Conservation (phyloP, 345 rosid genomes). For the Kernera saxatilis region DNA sequence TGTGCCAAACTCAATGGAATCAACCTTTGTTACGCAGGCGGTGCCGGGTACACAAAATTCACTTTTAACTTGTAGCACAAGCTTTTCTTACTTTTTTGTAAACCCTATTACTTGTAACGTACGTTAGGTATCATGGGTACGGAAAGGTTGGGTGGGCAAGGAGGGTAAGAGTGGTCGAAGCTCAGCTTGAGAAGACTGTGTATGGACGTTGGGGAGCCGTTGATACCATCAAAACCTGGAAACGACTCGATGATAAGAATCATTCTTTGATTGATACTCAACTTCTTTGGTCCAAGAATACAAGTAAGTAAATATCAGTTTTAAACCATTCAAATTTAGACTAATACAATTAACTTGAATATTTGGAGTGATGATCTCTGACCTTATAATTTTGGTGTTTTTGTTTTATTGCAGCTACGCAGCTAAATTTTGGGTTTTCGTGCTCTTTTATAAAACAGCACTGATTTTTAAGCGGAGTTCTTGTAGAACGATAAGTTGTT, state of each 20-base stretch:
- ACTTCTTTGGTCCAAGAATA: constrained; percentile 70
- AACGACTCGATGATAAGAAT: constrained; percentile 71
- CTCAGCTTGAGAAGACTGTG: constrained; percentile 56
- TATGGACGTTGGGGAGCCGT: constrained; percentile 65
- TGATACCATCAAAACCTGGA: constrained; percentile 84
- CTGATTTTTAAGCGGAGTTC: not conserved
- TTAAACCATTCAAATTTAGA: not conserved
- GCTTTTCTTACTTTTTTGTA: not conserved
- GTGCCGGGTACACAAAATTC: constrained; percentile 31
- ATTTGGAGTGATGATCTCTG: not conserved
- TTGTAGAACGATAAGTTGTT: not conserved
- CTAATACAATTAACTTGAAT: not conserved
- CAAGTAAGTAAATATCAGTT: constrained; percentile 28
- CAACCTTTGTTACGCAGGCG: constrained; percentile 91
- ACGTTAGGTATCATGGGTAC: constrained; percentile 80
- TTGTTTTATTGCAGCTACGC: constrained; percentile 11
- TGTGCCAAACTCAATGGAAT: constrained; percentile 61
- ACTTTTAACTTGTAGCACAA: not conserved
- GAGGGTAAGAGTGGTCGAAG: constrained; percentile 73
- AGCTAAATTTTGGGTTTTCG: not conserved
- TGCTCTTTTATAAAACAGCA: constrained; percentile 7
- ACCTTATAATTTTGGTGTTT: not conserved
- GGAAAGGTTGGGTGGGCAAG: constrained; percentile 91
- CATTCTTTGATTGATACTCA: constrained; percentile 57
- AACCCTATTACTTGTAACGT: not conserved